Base-by-base conservation (phyloP, 306 rosid genomes). In the Cucurbita pepo region DNA sequence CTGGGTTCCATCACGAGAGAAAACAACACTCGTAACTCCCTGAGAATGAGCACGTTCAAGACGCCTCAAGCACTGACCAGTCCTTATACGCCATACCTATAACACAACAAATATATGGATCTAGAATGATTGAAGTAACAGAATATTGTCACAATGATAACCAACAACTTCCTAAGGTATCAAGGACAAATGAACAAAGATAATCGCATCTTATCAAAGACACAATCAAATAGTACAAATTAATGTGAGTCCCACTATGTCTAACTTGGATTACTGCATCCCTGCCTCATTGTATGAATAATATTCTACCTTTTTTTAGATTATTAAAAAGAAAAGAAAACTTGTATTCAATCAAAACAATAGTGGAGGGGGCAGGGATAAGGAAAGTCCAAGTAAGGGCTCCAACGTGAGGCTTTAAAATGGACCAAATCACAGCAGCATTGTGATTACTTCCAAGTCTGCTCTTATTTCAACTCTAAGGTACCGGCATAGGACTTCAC, bases 1-100 rank as follows among this genome's bases (percentile, higher is more conserved):
- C 80, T 95, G 99, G 82, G 86, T 95, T 81, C 99, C 99, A 89
- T 95, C 99, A 56, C 99, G 96, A 72, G 97, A 95, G 85, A 95
- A 95, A 75, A 81, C 79, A 80, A 95, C 85, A 76, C 99, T 91
- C 54, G 99, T 91, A 78, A 95, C 99, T 76, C 97, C 97, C 76
- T 84, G 91, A 76, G 92, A 86, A 86, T 95, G 99, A 44, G 99
- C 99, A 57, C 87, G 91, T 77, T 95, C 99, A 84, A 95, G 95
- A 78, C 99, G 97, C 55, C 99, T 90, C 90, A 95, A 84, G 86
- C 99, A 95, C 85, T 95, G 99, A 72, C 97, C 99, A 58, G 95
- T 91, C 86, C 99, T 89, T 56, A 91, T 85, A 75, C 99, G 97
- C 97, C 97, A 95, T 41, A 95, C 92, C 99, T 94, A 76, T 63